Conservation (phyloP, 2,329 filamentous ascomycete species). For the Aspergillus neoniger region DNA sequence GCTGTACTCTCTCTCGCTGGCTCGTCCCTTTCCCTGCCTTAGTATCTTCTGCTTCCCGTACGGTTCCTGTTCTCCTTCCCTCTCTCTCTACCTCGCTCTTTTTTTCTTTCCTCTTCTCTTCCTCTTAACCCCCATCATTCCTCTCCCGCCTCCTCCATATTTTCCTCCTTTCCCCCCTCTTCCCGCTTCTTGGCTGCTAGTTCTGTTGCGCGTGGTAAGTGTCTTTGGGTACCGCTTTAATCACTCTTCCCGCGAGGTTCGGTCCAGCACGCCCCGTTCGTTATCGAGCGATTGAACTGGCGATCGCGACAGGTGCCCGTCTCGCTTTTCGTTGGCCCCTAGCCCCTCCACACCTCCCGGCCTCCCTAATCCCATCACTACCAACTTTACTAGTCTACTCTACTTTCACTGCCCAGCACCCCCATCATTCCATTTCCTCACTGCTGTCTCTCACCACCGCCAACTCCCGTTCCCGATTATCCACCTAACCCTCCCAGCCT, state of each 20-base stretch:
- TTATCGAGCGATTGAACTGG: slow-evolving; percentile 24
- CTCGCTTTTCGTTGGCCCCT: slow-evolving; percentile 26
- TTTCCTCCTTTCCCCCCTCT: slow-evolving; percentile 21
- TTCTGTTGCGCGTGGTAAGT: neutral
- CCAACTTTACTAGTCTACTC: neutral
- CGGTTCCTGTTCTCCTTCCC: neutral
- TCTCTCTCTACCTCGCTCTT: slow-evolving; percentile 10
- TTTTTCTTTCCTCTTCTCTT: slow-evolving; percentile 28
- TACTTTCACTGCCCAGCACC: neutral
- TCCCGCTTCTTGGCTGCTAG: neutral
- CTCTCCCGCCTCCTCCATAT: slow-evolving; percentile 22
- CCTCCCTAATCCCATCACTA: slow-evolving; percentile 21
- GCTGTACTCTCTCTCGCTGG: neutral
- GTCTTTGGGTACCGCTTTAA: neutral
- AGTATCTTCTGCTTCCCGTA: neutral
- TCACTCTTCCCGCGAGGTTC: slow-evolving; percentile 8
- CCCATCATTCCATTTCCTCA: slow-evolving; percentile 10
- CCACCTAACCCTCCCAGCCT: slow-evolving; percentile 16
- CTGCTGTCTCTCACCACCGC: slow-evolving; percentile 13
- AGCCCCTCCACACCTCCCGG: slow-evolving; percentile 39
- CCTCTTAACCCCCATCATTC: slow-evolving; percentile 22
- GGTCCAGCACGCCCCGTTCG: slow-evolving; percentile 13
- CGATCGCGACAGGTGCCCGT: slow-evolving; percentile 25
- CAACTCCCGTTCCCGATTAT: slow-evolving; percentile 9
- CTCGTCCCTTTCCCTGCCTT: neutral